These are phyloP conservation scores for Vachellia pachyceras DNA, from an alignment of 306 rosid species.

Conservation along the genomic window DNA sequence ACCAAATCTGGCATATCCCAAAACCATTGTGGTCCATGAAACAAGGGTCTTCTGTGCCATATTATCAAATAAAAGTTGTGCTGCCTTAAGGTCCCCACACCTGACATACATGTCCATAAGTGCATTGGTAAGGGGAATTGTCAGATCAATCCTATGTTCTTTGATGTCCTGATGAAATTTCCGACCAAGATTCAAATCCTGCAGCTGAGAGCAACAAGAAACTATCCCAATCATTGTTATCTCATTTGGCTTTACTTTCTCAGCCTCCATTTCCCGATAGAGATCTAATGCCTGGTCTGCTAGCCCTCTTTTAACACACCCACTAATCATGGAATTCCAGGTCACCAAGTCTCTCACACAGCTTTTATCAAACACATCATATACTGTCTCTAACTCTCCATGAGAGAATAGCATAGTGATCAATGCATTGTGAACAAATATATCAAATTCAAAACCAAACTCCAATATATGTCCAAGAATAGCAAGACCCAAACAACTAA, in stretches of 20 bases:
- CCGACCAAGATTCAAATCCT: constrained; percentile 61
- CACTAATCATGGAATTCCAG: constrained; percentile 86
- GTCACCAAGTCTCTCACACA: constrained; percentile 77
- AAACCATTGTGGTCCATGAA: constrained; percentile 81
- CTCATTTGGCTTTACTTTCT: constrained; percentile 69
- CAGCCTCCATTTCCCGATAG: constrained; percentile 59
- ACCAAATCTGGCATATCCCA: constrained; percentile 79
- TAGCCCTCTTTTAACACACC: constrained; percentile 68
- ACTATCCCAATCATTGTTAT: constrained; percentile 81
- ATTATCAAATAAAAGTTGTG: constrained; percentile 55
- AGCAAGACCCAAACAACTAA: constrained; percentile 49
- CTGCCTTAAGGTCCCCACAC: constrained; percentile 67
- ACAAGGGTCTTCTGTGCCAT: constrained; percentile 63
- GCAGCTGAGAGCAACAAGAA: constrained; percentile 77
- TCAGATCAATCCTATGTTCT: constrained; percentile 54
- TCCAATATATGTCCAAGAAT: constrained; percentile 68
- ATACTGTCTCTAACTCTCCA: constrained; percentile 58
- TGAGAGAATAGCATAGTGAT: constrained; percentile 65
- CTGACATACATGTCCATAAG: constrained; percentile 85
- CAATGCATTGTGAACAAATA: constrained; percentile 69
- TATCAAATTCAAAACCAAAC: constrained; percentile 65
- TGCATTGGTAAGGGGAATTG: constrained; percentile 68
- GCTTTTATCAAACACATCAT: constrained; percentile 63
- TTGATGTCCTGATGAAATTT: constrained; percentile 55
- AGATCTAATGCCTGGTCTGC: constrained; percentile 58